These are phyloP conservation scores for Tremellales sp. DNA, from an alignment of 1,284 basidiomycete species.

Conservation along the genomic window DNA sequence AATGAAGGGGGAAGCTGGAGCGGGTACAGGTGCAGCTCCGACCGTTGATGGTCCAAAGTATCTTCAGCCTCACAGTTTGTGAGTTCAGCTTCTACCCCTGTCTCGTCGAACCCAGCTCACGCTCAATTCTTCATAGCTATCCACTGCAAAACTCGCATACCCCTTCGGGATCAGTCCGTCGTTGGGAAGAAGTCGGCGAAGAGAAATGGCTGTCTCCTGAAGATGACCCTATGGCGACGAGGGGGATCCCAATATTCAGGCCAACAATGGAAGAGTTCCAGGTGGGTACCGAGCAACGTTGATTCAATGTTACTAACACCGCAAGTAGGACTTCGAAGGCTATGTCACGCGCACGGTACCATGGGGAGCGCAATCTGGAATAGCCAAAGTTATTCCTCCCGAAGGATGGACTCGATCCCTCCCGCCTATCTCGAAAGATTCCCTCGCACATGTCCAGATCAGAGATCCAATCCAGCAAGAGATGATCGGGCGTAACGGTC, in stretches of 20 bases:
- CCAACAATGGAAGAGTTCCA: slow-evolving; percentile 80
- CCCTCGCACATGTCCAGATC: slow-evolving; percentile 65
- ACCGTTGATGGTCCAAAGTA: slow-evolving; percentile 8
- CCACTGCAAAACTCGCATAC: slow-evolving; percentile 9
- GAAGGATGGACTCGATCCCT: slow-evolving; percentile 78
- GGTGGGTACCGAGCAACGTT: slow-evolving; percentile 20
- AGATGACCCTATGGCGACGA: slow-evolving; percentile 75
- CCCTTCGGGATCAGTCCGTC: slow-evolving; percentile 5
- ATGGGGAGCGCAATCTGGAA: slow-evolving; percentile 84
- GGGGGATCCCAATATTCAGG: slow-evolving; percentile 90
- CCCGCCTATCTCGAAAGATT: slow-evolving; percentile 62
- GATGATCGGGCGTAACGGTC: slow-evolving; percentile 76
- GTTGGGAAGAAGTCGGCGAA: no score
- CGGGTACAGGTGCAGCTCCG: no score
- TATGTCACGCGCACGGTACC: slow-evolving; percentile 80
- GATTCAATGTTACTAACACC: slow-evolving; percentile 2
- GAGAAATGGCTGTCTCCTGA: slow-evolving; percentile 55
- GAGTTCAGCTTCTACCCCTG: slow-evolving; percentile 2
- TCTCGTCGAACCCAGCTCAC: neutral
- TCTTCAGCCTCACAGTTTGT: slow-evolving; percentile 19
- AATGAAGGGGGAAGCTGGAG: no score
- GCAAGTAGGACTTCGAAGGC: slow-evolving; percentile 66
- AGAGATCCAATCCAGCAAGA: slow-evolving; percentile 85
- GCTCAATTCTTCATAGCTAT: slow-evolving; percentile 12
- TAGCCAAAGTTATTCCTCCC: slow-evolving; percentile 90